These are phyloP conservation scores for Komagataella populi DNA, from an alignment of 805 yeast genomes.

Conservation along the genomic window DNA sequence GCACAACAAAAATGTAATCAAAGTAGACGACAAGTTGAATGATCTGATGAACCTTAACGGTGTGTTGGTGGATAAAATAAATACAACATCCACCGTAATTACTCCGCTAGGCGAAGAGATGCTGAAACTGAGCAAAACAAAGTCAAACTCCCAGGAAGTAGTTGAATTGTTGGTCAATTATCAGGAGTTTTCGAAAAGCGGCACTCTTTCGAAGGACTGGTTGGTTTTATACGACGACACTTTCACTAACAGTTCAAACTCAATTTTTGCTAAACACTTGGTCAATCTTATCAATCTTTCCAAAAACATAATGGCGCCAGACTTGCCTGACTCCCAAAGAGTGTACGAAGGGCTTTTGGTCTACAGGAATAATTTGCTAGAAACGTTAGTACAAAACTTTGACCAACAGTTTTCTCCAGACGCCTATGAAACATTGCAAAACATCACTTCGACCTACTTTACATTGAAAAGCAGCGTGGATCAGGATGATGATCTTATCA, in stretches of 20 bases:
- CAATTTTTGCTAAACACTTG: not conserved
- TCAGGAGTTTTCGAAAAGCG: slow-evolving; percentile 56
- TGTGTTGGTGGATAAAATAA: slow-evolving; percentile 34
- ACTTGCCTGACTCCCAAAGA: not conserved
- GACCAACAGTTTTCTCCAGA: not conserved
- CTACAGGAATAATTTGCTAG: not conserved
- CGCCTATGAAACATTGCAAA: not conserved
- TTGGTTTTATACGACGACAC: not conserved
- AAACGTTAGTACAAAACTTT: not conserved
- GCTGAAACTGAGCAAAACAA: slow-evolving; percentile 52
- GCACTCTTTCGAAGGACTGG: slow-evolving; percentile 30
- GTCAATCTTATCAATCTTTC: not conserved
- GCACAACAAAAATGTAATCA: slow-evolving; percentile 55
- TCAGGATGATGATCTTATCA: not conserved
- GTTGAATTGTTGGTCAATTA: slow-evolving; percentile 66
- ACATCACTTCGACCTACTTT: not conserved
- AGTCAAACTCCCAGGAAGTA: slow-evolving; percentile 61
- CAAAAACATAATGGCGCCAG: not conserved
- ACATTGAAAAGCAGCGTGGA: not conserved
- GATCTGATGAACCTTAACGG: not conserved
- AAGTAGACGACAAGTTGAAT: slow-evolving; percentile 20
- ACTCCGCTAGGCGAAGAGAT: slow-evolving; percentile 60
- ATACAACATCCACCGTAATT: slow-evolving; percentile 43
- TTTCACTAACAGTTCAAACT: not conserved
- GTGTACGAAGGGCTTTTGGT: not conserved